Evolutionary conservation across 768 basidiomycete genomes (phyloP), one percentile per base, ranked within the genome.

Genomic region (Hydnum rufescens): DNA sequence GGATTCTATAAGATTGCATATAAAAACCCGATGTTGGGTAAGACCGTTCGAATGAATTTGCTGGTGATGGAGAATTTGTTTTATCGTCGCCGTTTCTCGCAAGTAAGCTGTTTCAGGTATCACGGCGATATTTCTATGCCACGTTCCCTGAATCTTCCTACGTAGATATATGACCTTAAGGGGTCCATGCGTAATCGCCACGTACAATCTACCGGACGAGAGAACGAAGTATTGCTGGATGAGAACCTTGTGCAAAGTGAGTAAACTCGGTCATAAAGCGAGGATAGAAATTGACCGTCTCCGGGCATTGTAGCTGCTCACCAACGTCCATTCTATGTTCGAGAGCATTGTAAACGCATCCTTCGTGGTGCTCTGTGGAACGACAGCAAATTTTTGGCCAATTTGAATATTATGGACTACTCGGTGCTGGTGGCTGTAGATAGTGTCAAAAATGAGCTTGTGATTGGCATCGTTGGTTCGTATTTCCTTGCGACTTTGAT

Each of bases 61-160:
- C 68, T 97, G 32, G 86, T 99, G 48, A 97, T 96, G 93, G 95
- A 99, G 66, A 99, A 92, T 60, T 69, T 93, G 5, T 95, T 96
- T 62, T 92, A 95, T 64, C 86, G 92, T 57, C 75, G 86, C 52
- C 76, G 82, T 6, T 93, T 96, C 60, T 78, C 82, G 2, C 87
- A 82, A 73, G 88, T 86, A 34, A 50, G 57, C 49, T 3, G 3
- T 4, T 44, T 8, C 50, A 1, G 23, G 18, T 28, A 23, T 22
- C 49, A 50, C 18, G 23, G 8, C 18, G 29, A n/a, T n/a, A n/a
- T n/a, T n/a, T n/a, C 49, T 6, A 8, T 31, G 8, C 26, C 18
- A 8, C 6, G 5, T 51, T n/a, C 49, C n/a, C 29, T 8, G 28
- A 53, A 31, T 26, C 28, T 23, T 47, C 39, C 32, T 22, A 52